These are phyloP conservation scores for Clavispora vitiphila DNA, from an alignment of 805 yeast genomes.

Conservation along the genomic window DNA sequence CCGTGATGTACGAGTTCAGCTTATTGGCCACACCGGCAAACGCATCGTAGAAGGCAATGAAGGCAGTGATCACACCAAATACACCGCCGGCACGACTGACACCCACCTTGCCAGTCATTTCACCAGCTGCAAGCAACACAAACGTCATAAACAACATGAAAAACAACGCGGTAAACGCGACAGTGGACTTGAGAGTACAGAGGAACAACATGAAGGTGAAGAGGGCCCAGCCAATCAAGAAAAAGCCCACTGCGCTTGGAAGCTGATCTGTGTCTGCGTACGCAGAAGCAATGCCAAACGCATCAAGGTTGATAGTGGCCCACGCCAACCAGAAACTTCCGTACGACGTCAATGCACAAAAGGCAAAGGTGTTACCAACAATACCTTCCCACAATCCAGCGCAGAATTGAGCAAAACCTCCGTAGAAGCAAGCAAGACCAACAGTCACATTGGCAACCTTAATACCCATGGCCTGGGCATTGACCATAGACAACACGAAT, in stretches of 20 bases:
- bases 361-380: conserved; percentile 17
- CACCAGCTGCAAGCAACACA: conserved; percentile 32
- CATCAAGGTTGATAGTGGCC: conserved; percentile 53
- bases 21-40: conserved; percentile 34
- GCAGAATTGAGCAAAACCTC: conserved; percentile 15
- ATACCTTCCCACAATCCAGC: conserved; percentile 18
- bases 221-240: conserved; percentile 36
- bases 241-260: conserved; percentile 31
- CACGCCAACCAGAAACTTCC: conserved; percentile 71
- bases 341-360: conserved; percentile 15
- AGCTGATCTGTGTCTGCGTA: conserved; percentile 24
- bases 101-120: conserved; percentile 21
- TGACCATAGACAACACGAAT: conserved; percentile 15
- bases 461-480: conserved; percentile 19
- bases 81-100: conserved; percentile 38
- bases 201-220: conserved; percentile 34
- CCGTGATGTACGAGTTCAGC: conserved; percentile 33
- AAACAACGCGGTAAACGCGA: conserved; percentile 31
- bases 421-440: conserved; percentile 17
- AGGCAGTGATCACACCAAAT: conserved; percentile 36
- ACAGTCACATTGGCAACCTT: conserved; percentile 11
- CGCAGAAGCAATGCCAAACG: conserved; percentile 57
- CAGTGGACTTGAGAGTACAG: conserved; percentile 35
- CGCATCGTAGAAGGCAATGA: conserved; percentile 38
- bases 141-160: conserved; percentile 29